Evolutionary conservation across 768 basidiomycete species (phyloP).

Genomic region (Boletus patriciae): DNA sequence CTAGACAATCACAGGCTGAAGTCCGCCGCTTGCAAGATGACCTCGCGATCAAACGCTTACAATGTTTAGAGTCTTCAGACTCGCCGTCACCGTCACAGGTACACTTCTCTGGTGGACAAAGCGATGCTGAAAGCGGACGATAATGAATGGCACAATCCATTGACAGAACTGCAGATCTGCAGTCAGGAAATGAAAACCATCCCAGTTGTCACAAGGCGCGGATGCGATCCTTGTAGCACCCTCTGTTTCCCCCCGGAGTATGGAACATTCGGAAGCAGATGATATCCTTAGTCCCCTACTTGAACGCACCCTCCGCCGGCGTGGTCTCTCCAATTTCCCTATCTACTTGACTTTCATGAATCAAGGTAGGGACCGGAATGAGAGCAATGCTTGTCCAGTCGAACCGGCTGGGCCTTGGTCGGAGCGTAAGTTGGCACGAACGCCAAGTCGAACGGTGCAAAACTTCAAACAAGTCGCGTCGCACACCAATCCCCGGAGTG

Average conservation of each 20-base stretch:
- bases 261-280: slow-evolving; percentile 42
- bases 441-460: slow-evolving; percentile 54
- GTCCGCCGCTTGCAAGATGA: slow-evolving; percentile 62
- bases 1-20: slow-evolving; percentile 67
- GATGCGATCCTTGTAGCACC: slow-evolving; percentile 75
- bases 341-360: slow-evolving; percentile 81
- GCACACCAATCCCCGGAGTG: slow-evolving; percentile 28
- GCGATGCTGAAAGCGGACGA: slow-evolving; percentile 81
- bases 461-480: slow-evolving; percentile 42
- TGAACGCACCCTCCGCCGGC: slow-evolving; percentile 65
- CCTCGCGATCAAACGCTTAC: slow-evolving; percentile 56
- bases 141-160: slow-evolving; percentile 69
- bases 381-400: background rate
- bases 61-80: slow-evolving; percentile 65
- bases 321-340: slow-evolving; percentile 90
- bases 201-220: slow-evolving; percentile 60
- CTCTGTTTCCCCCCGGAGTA: slow-evolving; percentile 16
- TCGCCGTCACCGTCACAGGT: slow-evolving; percentile 64
- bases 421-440: slow-evolving; percentile 48
- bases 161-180: slow-evolving; percentile 52
- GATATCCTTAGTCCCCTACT: slow-evolving; percentile 52
- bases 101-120: slow-evolving; percentile 77
- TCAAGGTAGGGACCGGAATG: slow-evolving; percentile 43
- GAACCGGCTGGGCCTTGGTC: slow-evolving; percentile 32
- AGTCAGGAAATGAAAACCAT: slow-evolving; percentile 13